Percentiles rank a stretch among this genome's conserved stretches.
phyloP scores from a whole-genome alignment of 2,329 filamentous ascomycete genomes.

The Harringtonia lauricola region DNA sequence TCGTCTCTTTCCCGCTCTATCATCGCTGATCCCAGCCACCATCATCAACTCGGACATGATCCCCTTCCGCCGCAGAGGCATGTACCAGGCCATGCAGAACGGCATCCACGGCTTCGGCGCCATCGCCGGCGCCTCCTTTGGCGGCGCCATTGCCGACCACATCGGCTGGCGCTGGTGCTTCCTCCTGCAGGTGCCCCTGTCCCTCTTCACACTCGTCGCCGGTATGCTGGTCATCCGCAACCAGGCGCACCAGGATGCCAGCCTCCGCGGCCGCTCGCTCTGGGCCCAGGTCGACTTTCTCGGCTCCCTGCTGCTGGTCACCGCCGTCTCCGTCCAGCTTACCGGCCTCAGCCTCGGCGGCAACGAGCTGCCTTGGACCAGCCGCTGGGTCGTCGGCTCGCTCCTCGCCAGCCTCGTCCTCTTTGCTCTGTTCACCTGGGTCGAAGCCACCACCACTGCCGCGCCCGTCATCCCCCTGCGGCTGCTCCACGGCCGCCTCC shows the following conservation, averaged over 20 bases:
- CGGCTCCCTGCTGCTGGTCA: constrained; percentile 44
- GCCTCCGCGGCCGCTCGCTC: too few relatives aligned
- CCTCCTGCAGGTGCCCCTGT: constrained; percentile 49
- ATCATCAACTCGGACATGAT: constrained; percentile 65
- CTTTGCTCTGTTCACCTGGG: constrained; percentile 30
- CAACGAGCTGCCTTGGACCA: constrained; percentile 41
- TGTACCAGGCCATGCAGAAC: constrained; percentile 66
- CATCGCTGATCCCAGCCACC: constrained; percentile 43
- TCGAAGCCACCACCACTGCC: constrained; percentile 37
- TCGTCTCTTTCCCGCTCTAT: neutral
- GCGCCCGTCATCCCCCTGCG: constrained; percentile 42
- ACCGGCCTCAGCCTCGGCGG: constrained; percentile 44
- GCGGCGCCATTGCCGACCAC: constrained; percentile 52
- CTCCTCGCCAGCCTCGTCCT: constrained; percentile 31
- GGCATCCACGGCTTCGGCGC: constrained; percentile 61
- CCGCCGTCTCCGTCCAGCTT: constrained; percentile 46
- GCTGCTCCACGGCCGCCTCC: constrained; percentile 45
- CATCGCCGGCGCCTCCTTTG: constrained; percentile 57
- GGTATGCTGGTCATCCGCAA: constrained; percentile 1
- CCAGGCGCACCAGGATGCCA: too few relatives aligned
- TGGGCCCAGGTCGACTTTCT: constrained; percentile 47
- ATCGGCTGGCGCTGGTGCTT: constrained; percentile 63
- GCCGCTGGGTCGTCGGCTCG: constrained; percentile 32
- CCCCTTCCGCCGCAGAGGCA: constrained; percentile 54
- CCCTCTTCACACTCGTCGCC: constrained; percentile 34